Base-by-base conservation (phyloP, 2,329 filamentous ascomycete species). In the Colletotrichum tropicicola region DNA sequence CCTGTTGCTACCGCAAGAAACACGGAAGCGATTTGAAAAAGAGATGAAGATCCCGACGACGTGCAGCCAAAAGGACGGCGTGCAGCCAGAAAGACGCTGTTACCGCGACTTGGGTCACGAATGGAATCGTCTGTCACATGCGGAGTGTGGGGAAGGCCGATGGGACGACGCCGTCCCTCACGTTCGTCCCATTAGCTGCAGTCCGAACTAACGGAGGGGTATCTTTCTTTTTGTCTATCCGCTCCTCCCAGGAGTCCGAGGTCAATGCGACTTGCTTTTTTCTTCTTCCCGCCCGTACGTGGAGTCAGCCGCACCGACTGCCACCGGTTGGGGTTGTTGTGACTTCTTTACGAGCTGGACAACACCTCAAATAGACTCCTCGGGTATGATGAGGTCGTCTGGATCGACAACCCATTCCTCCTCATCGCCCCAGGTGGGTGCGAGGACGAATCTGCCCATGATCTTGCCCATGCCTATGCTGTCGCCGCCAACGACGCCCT, bases 401-500 rank as follows among this genome's bases (percentile, higher is more conserved):
- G 75, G 72, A 28, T 75, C 72, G 45, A 79, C 83, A 13, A 81
- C 75, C 86, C 86, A 89, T 28, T 87, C 85, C 59, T 85, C 80
- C 69, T 87, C 85, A 52, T 88, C 86, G 37, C 81, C 82, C 80
- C 85, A 89, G 45, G 84, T 80, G 7, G 87, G 87, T 25, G 85
- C 86, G 17, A 88, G 77, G 17, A 87, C 82, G 73, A 90, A 90
- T 66, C 86, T 85, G 52, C 87, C 87, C 80, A 87, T 85, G 63
- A 91, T 83, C 71, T 85, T 84, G 51, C 88, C 88, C 86, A 91
- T 89, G 48, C 86, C 86, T 60, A 85, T 83, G 28, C 85, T 85
- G 49, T 81, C 80, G 17, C 87, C 87, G 41, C 80, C 75, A 27
- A 78, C 56, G n/a, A 77, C 75, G 6, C 75, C 79, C 8, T 75